Percentiles rank a stretch among this genome's conserved stretches.
Conservation (phyloP, 140 eudicot species). For the Senecio squalidus region DNA sequence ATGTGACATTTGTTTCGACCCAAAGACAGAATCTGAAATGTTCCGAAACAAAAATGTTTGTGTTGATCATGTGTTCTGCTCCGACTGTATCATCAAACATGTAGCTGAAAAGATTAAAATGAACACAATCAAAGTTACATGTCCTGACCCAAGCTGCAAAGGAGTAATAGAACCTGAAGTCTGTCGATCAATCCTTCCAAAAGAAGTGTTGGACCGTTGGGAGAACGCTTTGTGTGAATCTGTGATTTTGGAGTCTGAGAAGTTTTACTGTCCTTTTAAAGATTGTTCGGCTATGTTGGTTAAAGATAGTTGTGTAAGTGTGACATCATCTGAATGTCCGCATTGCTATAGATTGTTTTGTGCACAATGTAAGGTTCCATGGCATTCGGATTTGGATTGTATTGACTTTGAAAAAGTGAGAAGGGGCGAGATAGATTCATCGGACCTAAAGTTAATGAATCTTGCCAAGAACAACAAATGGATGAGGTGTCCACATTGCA, state of each 20-base stretch:
- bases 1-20: slow-evolving; percentile 40
- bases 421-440: slow-evolving; percentile 24
- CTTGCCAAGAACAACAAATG: slow-evolving; percentile 34
- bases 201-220: slow-evolving; percentile 61
- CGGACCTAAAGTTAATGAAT: slow-evolving; percentile 28
- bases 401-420: slow-evolving; percentile 31
- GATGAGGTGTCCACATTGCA: slow-evolving; percentile 45
- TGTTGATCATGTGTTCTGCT: slow-evolving; percentile 28
- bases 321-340: slow-evolving; percentile 38
- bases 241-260: slow-evolving; percentile 36
- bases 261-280: slow-evolving; percentile 58
- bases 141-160: slow-evolving; percentile 29
- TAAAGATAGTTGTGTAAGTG: slow-evolving; percentile 21
- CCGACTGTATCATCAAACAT: slow-evolving; percentile 32
- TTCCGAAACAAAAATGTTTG: slow-evolving; percentile 21
- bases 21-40: background rate
- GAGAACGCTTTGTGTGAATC: slow-evolving; percentile 60
- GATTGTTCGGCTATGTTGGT: slow-evolving; percentile 40
- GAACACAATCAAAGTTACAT: slow-evolving; percentile 17
- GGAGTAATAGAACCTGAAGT: slow-evolving; percentile 32
- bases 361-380: slow-evolving; percentile 37
- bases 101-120: slow-evolving; percentile 33
- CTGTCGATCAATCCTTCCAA: slow-evolving; percentile 42
- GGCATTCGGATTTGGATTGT: slow-evolving; percentile 42
- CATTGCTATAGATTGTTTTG: slow-evolving; percentile 39